Percentiles rank a stretch among this genome's conserved stretches.
Conservation (phyloP, 2,329 filamentous ascomycete species). For the Seiridium cupressi region DNA sequence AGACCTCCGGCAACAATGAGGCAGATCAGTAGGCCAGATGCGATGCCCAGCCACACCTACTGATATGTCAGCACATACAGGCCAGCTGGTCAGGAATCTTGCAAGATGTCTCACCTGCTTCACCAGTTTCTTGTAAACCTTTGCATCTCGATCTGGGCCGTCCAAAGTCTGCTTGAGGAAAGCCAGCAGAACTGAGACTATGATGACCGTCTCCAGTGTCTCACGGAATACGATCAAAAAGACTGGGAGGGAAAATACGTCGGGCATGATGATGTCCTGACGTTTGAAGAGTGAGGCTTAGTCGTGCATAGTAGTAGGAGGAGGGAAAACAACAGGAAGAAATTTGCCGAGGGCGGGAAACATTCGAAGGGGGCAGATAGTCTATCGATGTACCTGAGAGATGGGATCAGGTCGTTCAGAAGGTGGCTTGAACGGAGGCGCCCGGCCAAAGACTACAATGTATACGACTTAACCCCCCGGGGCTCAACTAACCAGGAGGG, state of each 20-base stretch:
- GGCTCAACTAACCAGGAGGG: too few species aligned
- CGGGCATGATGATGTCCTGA: not conserved
- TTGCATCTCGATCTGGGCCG: slow-evolving; percentile 58
- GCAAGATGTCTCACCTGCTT: slow-evolving; percentile 48
- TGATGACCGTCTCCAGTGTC: slow-evolving; percentile 77
- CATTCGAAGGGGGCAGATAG: too few species aligned
- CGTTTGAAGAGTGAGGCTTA: too few species aligned
- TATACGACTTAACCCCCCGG: too few species aligned
- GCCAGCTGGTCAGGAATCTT: too few species aligned
- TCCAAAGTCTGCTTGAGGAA: slow-evolving; percentile 80
- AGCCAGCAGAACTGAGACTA: slow-evolving; percentile 81
- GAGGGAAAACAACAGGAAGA: too few species aligned
- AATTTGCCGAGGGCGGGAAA: too few species aligned
- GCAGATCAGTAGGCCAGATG: slow-evolving; percentile 61
- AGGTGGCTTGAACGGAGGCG: too few species aligned
- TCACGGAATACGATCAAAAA: slow-evolving; percentile 93
- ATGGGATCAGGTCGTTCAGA: too few species aligned
- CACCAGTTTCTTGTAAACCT: slow-evolving; percentile 65
- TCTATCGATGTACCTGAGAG: too few species aligned
- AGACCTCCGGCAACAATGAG: slow-evolving; percentile 63
- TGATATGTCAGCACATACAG: not conserved
- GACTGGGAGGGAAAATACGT: slow-evolving; percentile 39
- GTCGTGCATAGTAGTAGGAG: too few species aligned
- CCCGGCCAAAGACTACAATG: too few species aligned
- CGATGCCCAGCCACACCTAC: slow-evolving; percentile 68